These are phyloP conservation scores for Eucalyptus polybractea DNA, from an alignment of 345 rosid species.

Conservation along the genomic window DNA sequence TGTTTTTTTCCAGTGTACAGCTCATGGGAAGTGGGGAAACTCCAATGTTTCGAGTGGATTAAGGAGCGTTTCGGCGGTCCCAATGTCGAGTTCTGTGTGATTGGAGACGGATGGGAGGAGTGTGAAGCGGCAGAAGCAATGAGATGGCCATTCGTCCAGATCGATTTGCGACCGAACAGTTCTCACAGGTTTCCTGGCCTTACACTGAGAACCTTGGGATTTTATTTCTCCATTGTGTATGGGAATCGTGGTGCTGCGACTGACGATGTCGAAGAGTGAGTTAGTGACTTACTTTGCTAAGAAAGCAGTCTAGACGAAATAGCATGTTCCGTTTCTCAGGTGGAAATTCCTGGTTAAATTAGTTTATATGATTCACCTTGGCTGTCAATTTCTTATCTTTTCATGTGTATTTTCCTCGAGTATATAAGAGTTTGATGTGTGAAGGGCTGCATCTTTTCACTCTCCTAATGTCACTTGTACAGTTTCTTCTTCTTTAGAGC, in stretches of 20 bases:
- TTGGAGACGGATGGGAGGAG: conserved; percentile 93
- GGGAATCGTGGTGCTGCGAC: conserved; percentile 9
- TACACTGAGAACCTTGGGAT: conserved; percentile 51
- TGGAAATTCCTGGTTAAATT: background rate
- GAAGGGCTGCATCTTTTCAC: background rate
- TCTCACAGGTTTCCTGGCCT: conserved; percentile 77
- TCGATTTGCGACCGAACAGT: conserved; percentile 48
- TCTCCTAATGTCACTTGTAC: background rate
- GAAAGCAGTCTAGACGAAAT: background rate
- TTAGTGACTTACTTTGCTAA: background rate
- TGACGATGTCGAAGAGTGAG: background rate
- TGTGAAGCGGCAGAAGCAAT: conserved; percentile 71
- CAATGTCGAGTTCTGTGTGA: conserved; percentile 52
- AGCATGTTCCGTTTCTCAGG: background rate
- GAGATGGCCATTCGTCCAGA: conserved; percentile 85
- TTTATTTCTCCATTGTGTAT: conserved; percentile 54
- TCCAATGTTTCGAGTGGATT: conserved; percentile 66
- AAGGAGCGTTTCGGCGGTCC: conserved; percentile 37
- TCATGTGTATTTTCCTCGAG: background rate
- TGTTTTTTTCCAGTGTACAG: conserved; percentile 53
- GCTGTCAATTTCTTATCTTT: background rate
- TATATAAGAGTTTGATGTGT: background rate
- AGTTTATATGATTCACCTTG: background rate
- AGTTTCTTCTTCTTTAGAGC: background rate
- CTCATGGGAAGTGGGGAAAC: conserved; percentile 73